Evolutionary conservation across 73 alveolate species (phyloP).

Genomic region (Loxodes magnus): DNA sequence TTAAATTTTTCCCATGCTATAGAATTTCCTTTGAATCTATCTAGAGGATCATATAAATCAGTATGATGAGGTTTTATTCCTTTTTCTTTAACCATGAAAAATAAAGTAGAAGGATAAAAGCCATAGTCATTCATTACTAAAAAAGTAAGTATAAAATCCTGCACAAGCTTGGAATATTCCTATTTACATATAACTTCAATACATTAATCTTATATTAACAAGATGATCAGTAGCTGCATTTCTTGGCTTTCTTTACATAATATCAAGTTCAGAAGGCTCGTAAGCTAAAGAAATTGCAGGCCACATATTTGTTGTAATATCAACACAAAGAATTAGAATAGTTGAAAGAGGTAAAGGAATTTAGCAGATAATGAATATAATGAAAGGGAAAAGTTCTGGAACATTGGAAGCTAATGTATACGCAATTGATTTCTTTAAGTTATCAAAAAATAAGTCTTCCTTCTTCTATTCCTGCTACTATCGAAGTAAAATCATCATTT

Average conservation of each 20-base stretch:
- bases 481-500: constrained; percentile 95
- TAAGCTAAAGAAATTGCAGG: constrained; percentile 91
- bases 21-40: background rate
- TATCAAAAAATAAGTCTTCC: constrained; percentile 92
- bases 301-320: constrained; percentile 78
- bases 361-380: constrained; percentile 48
- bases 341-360: constrained; percentile 80
- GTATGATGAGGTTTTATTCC: background rate
- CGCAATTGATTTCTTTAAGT: constrained; percentile 66
- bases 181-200: constrained; percentile 48
- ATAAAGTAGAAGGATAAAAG: constrained; percentile 29
- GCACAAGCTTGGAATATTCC: constrained; percentile 63
- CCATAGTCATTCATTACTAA: constrained; percentile 81
- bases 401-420: constrained; percentile 65
- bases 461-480: constrained; percentile 92
- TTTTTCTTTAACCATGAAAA: too few species aligned
- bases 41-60: constrained; percentile 23
- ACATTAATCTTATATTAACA: constrained; percentile 52
- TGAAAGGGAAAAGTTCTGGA: constrained; percentile 80
- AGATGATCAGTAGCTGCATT: constrained; percentile 74
- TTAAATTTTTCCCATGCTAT: too few species aligned
- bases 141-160: constrained; percentile 65
- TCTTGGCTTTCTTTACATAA: constrained; percentile 82
- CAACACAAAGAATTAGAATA: constrained; percentile 56
- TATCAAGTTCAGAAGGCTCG: constrained; percentile 87